These are phyloP conservation scores for Fagopyrum tataricum DNA, from an alignment of 148 eudicot species.

Conservation along the genomic window DNA sequence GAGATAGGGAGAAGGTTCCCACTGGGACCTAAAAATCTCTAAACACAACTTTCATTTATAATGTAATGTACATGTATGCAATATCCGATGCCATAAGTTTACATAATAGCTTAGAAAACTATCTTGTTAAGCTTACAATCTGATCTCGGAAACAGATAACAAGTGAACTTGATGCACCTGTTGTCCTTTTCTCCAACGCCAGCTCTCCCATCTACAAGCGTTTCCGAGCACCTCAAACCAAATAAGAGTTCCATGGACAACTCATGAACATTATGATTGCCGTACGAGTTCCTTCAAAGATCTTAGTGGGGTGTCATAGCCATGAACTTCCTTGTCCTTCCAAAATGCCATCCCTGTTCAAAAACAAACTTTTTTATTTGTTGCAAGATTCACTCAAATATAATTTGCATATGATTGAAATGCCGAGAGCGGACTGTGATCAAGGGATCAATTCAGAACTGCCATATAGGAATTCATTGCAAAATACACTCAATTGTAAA, in stretches of 20 bases:
- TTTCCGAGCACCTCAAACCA: background rate
- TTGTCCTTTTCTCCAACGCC: background rate
- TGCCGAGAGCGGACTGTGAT: too few species aligned
- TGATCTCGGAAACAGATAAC: background rate
- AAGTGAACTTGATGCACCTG: background rate
- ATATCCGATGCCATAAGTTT: background rate
- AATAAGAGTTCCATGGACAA: background rate
- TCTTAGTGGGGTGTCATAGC: slow-evolving; percentile 14
- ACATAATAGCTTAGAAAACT: background rate
- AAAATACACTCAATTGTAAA: background rate
- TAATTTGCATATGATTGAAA: too few species aligned
- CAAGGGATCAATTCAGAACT: too few species aligned
- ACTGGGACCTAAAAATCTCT: background rate
- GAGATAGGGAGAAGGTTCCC: background rate
- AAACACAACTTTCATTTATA: background rate
- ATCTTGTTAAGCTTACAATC: background rate
- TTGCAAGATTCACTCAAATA: background rate
- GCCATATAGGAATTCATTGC: background rate
- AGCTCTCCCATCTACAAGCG: background rate
- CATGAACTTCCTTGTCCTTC: slow-evolving; percentile 17
- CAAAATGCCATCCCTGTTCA: slow-evolving; percentile 18
- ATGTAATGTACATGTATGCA: background rate
- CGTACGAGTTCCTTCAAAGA: slow-evolving; percentile 13
- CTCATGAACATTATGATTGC: background rate
- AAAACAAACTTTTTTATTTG: background rate